phyloP scores from a whole-genome alignment of 768 basidiomycete species.

The Lactarius trivialis region DNA sequence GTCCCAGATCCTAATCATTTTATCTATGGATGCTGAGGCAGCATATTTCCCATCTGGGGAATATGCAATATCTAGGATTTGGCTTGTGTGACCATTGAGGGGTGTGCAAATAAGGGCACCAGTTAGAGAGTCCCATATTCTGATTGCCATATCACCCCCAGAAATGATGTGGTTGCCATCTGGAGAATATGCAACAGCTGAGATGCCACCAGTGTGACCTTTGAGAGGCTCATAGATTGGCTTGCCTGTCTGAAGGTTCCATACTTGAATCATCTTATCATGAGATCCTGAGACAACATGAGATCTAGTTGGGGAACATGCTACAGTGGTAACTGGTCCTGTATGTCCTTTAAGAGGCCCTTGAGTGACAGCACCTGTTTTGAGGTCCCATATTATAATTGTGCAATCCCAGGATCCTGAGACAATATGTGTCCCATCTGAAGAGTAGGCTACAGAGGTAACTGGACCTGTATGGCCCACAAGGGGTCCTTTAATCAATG shows the following conservation, averaged over 20 bases:
- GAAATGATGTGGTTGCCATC: neutral
- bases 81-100: too few species aligned
- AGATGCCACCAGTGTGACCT: neutral
- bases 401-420: neutral
- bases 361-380: neutral
- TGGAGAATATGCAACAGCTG: neutral
- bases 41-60: neutral
- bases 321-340: neutral
- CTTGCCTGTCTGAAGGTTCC: neutral
- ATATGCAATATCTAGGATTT: neutral
- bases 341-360: neutral
- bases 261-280: too few species aligned
- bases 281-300: neutral
- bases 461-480: too few species aligned
- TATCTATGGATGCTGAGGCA: neutral
- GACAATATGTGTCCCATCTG: neutral
- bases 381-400: neutral
- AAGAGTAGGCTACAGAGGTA: neutral
- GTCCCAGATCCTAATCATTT: neutral
- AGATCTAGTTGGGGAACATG: neutral
- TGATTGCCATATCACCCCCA: neutral
- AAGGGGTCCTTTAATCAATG: neutral
- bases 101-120: neutral
- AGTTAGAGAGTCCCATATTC: neutral
- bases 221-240: neutral